Evolutionary conservation across 805 yeast species (phyloP), one percentile per base, ranked within the genome.

Genomic region (Wickerhamomyces canadensis): DNA sequence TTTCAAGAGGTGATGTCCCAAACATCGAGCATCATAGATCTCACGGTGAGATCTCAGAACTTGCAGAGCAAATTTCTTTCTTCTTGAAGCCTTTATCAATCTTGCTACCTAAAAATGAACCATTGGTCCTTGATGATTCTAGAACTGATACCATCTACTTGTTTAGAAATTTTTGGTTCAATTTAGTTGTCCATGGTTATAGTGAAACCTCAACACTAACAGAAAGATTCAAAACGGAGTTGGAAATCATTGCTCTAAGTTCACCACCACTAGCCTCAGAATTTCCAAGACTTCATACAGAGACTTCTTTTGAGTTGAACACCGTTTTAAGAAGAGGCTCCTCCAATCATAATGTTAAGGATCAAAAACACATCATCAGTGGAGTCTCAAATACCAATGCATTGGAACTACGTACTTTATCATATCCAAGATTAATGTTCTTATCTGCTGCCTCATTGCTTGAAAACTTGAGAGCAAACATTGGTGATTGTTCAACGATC

Each of bases 101-200:
- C 18, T 60, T 89, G 27, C 62, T 89, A 38, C 96, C 96, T 4
- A 62, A 65, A 26, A 68, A 70, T 21, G 47, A 54, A 5, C 77
- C 83, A 0, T 50, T 65, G 17, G 57, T 52, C 11, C 34, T 55
- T 13, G 61, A 58, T n/a, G 45, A 57, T n/a, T 61, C 62, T 14
- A 49, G 55, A 8, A 76, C 80, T 44, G 74, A 75, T 27, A 64
- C 64, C 2, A 64, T 77, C 33, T 69, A 72, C 32, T 64, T 80
- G 41, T 86, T 91, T 66, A 74, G 94, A 53, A 84, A 93, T 58
- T 78, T 87, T 31, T 93, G 99, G 99, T 87, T 86, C 58, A 93
- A 91, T 53, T 68, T 93, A 70, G 91, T 81, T 4, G 84, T 89
- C 19, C 96, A 93, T 59, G 98, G 98, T 0, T 87, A 80, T 55